Evolutionary conservation across 805 yeast species (phyloP).

Genomic region (Torulaspora indica): DNA sequence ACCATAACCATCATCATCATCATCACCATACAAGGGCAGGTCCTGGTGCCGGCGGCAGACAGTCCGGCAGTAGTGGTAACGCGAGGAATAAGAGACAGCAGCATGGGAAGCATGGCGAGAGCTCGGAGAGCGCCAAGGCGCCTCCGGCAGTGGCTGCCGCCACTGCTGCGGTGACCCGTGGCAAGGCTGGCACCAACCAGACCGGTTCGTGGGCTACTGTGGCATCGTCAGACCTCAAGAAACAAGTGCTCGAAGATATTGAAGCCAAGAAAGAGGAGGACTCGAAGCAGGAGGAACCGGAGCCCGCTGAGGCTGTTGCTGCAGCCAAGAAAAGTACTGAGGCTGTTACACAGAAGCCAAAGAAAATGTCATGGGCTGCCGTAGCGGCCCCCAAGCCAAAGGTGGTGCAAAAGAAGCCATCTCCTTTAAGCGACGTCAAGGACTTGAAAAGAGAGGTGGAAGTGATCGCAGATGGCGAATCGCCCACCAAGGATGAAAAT

Average conservation of each 20-base stretch:
- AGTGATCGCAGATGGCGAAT: conserved; percentile 22
- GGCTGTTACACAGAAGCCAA: conserved; percentile 24
- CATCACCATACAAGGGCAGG: conserved; percentile 15
- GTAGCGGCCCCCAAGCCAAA: conserved; percentile 54
- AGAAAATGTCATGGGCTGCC: conserved; percentile 62
- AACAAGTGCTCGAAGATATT: conserved; percentile 7
- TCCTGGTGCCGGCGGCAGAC: conserved; percentile 10
- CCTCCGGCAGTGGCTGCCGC: conserved; percentile 5
- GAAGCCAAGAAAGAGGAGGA: conserved; percentile 1
- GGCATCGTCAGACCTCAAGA: conserved; percentile 25
- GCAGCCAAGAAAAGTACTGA: conserved; percentile 10
- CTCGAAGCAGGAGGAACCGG: conserved; percentile 4
- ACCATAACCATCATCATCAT: conserved; percentile 7
- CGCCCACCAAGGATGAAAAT: conserved; percentile 5
- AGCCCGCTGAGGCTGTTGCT: conserved; percentile 8
- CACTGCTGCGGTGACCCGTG: conserved; percentile 20
- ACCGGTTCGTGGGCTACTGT: conserved; percentile 40
- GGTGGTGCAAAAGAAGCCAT: conserved; percentile 32
- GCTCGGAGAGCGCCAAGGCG: conserved; percentile 28
- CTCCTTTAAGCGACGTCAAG: conserved; percentile 29
- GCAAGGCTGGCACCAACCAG: conserved; percentile 24
- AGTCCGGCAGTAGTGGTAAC: conserved; percentile 10
- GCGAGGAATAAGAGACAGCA: conserved; percentile 14
- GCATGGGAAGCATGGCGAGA: conserved; percentile 17
- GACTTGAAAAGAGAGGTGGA: conserved; percentile 38